Base-by-base conservation (phyloP, 768 basidiomycete species). In the Cystobasidium onofrii region DNA sequence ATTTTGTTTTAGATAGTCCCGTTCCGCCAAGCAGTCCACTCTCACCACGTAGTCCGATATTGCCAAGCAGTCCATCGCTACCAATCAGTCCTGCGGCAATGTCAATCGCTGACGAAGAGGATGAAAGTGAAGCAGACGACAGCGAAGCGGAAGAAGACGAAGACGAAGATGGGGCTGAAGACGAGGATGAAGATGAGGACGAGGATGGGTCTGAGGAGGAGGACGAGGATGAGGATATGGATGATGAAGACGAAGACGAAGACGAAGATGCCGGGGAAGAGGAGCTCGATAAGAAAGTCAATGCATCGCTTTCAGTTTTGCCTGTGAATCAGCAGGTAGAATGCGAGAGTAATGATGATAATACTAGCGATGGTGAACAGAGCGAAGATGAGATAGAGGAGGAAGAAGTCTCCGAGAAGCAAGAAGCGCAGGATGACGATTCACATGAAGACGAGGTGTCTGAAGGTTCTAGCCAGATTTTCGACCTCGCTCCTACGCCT, bases 401-500 rank as follows among this genome's bases (percentile, higher is more conserved):
- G 12, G 57, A 60, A 60, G 57, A 60, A 6, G 57, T 27, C 6
- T 29, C 27, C 33, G 29, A 64, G 17, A 39, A 39, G 27, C 20
- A 33, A 23, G 31, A 27, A 7, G 33, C 10, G 17, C 10, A 29
- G 9, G 62, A 27, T 63, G 12, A 63, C 12, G 62, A 55, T 55
- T n/a, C 20, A 9, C 9, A 23, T 10, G 54, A 55, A n/a, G 54
- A 55, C 54, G 54, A 55, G 23, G 29, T 29, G 20, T 55, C 54
- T 29, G 54, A 55, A 55, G 54, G 12, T 60, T 60, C 57, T 60
- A 60, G 57, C 57, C 57, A 60, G 31, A 60, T 60, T 34, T 60
- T 60, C 57, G 57, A 60, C 57, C 25, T n/a, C 3, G 9, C 12
- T 4, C 18, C 46, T n/a, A 50, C 46, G 4, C 46, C 46, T 15